Conservation (phyloP, 768 basidiomycete species). For the Termitomyces sp. region DNA sequence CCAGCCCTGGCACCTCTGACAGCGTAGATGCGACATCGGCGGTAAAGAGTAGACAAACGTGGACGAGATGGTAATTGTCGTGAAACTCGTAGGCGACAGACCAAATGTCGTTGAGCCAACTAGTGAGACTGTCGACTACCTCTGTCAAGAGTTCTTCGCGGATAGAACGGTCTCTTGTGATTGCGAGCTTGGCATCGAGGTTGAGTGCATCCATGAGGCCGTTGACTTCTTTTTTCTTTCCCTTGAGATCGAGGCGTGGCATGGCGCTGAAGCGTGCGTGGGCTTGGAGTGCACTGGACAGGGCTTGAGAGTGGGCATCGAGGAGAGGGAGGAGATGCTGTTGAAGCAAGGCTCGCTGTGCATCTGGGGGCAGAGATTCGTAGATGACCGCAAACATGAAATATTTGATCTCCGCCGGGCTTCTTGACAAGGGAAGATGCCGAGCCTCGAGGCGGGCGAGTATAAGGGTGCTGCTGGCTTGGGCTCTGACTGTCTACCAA, state of each 20-base stretch:
- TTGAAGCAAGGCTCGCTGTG: constrained; percentile 42
- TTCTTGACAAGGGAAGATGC: constrained; percentile 11
- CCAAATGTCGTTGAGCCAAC: constrained; percentile 68
- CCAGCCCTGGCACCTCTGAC: neutral
- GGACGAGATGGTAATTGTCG: constrained; percentile 44
- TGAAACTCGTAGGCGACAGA: constrained; percentile 52
- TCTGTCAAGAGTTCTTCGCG: constrained; percentile 52
- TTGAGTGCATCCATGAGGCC: constrained; percentile 45
- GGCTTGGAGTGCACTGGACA: constrained; percentile 33
- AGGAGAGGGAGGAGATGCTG: constrained; percentile 45
- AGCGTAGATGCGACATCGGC: constrained; percentile 42
- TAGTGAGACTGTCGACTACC: constrained; percentile 44
- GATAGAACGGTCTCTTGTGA: constrained; percentile 48
- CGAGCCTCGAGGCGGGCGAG: constrained; percentile 33
- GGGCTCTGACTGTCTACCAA: constrained; percentile 19
- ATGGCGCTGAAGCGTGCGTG: constrained; percentile 30
- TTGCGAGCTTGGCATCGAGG: constrained; percentile 46
- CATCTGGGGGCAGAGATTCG: constrained; percentile 47
- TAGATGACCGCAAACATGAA: constrained; percentile 42
- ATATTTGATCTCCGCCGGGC: neutral
- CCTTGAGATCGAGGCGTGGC: constrained; percentile 45
- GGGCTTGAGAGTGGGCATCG: constrained; percentile 24
- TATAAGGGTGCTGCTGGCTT: too few relatives aligned
- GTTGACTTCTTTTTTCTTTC: constrained; percentile 51
- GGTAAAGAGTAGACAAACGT: constrained; percentile 49